Percentiles rank a stretch among this genome's conserved stretches.
phyloP scores from a whole-genome alignment of 2,329 filamentous ascomycete species.

The Endothia cerciana region DNA sequence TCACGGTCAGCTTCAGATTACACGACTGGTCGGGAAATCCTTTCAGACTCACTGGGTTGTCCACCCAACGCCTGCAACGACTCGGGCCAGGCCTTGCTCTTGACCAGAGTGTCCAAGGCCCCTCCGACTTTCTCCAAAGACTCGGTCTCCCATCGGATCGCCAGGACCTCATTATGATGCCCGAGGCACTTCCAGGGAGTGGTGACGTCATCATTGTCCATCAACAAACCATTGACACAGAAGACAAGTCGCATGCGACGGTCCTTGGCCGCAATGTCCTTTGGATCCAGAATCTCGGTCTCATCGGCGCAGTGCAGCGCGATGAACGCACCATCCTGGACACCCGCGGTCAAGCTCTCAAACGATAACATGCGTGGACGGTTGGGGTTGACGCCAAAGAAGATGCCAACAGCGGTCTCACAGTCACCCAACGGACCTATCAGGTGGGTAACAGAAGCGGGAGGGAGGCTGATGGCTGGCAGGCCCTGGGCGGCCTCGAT shows the following conservation, averaged over 20 bases:
- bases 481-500: slow-evolving; percentile 66
- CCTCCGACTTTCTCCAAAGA: slow-evolving; percentile 77
- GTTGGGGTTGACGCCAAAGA: slow-evolving; percentile 91
- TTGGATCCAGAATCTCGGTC: slow-evolving; percentile 51
- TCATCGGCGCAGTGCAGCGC: slow-evolving; percentile 55
- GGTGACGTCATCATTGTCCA: slow-evolving; percentile 70
- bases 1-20: slow-evolving; percentile 1
- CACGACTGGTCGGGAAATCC: neutral
- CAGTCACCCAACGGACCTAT: slow-evolving; percentile 81
- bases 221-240: slow-evolving; percentile 81
- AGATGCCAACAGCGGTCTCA: slow-evolving; percentile 75
- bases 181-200: slow-evolving; percentile 80
- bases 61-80: slow-evolving; percentile 59
- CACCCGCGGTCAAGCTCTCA: slow-evolving; percentile 82
- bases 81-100: slow-evolving; percentile 77
- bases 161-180: slow-evolving; percentile 76
- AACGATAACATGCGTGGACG: slow-evolving; percentile 85
- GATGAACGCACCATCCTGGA: slow-evolving; percentile 87
- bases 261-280: slow-evolving; percentile 57
- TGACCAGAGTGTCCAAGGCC: slow-evolving; percentile 76
- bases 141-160: slow-evolving; percentile 81
- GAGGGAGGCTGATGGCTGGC: slow-evolving; percentile 65
- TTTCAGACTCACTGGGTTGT: slow-evolving; percentile 48
- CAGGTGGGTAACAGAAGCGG: slow-evolving; percentile 75
- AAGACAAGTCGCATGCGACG: slow-evolving; percentile 81